Base-by-base conservation (phyloP, 108 stramenopile genomes). In the Cyclotella sp. region DNA sequence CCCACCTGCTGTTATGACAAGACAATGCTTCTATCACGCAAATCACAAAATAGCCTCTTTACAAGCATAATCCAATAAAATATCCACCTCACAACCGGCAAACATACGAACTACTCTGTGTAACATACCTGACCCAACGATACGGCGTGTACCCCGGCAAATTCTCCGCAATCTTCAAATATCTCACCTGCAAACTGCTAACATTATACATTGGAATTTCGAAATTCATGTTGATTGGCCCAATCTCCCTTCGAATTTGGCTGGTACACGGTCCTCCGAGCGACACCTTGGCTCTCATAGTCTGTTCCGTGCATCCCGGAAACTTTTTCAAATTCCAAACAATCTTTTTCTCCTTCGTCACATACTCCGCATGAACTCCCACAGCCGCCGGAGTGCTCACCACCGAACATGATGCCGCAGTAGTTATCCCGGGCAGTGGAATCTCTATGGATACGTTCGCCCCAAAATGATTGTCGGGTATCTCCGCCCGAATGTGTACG, bases 121-220 rank as follows among this genome's bases (percentile, higher is more conserved):
- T 98, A 68, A 99, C 98, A 78, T 99, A 99, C 59, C 99, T 92
- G 29, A 99, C 99, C 99, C 99, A 99, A 64, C 99, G 95, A 77
- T 97, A 98, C 19, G 99, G 99, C 43, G 98, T 96, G 87, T 99
- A 99, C 59, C 95, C 93, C 53, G 92, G 95, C 86, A 92, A 91
- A 71, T 88, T 84, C 73, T 99, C 99, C 6, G 96, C 96, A 74
- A 99, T 98, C 75, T 97, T 88, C 66, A 99, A 78, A 84, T 99
- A 99, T 34, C 96, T 84, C 63, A 99, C 98, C 75, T 99, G 97
- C 65, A 99, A 82, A 74, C 96, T 96, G 41, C 96, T 97, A 13
- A 98, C 99, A 84, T 98, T 99, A 88, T 96, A 99, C 98, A 99
- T 99, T 39, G 99, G 99, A 45, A 99, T 97, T 63, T 99, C 99